Evolutionary conservation across 129 eudicot genomes (phyloP), one percentile per base, ranked within the genome.

Genomic region (Lactuca saligna): DNA sequence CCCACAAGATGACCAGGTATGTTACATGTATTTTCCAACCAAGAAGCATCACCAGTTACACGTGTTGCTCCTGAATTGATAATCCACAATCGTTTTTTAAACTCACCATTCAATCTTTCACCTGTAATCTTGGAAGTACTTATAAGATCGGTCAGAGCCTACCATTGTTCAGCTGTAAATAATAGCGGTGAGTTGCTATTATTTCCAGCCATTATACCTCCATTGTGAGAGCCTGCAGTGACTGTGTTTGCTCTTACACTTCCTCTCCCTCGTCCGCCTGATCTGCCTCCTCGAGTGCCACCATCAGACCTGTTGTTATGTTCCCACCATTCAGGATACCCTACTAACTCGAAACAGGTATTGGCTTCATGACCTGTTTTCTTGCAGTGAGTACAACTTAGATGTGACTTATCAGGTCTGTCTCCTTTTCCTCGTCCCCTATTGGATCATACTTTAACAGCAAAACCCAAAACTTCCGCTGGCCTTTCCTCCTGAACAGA

Each of bases 261-360:
- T 25, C 66, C 66, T 25, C 11, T 61, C 29, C 66, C 66, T 9
- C 66, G 29, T 12, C 31, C 11, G 9, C 3, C 11, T 1, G 17
- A 8, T 14, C 31, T 39, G 4, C 66, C 49, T 60, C 44, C 65
- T 9, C 17, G 42, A 3, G 49, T 10, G 6, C 49, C 29, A 34
- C 38, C 38, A 34, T 34, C 38, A 34, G 29, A 3, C 5, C 34
- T 61, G 50, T 17, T 8, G 15, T 16, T n/a, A 3, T 31, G 17
- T 31, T 60, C 65, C 63, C 63, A 29, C 46, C 17, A 60, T 13
- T 35, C 66, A 5, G 66, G 66, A 61, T 34, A 61, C 1, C 66
- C 66, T 11, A 35, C 44, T 13, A 61, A 7, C 44, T 61, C 66
- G 13, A 10, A 60, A 33, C 65, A 60, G 3, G 14, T 3, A 15